These are phyloP conservation scores for Fusarium tuaranense DNA, from an alignment of 2,329 filamentous ascomycete genomes.

Conservation along the genomic window DNA sequence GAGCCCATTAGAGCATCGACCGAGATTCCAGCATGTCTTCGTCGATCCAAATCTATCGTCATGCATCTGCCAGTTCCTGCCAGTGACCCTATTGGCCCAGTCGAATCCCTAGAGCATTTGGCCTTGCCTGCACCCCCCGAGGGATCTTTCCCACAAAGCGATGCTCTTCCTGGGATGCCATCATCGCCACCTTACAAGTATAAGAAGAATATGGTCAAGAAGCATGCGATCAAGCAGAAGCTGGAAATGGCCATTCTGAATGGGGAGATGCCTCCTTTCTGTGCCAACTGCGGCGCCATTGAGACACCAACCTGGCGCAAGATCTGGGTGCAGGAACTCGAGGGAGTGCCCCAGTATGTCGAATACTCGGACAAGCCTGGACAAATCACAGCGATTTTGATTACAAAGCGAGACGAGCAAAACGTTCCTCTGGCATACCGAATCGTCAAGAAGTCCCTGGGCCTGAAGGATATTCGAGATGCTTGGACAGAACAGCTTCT, in stretches of 20 bases:
- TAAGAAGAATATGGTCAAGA: conserved; percentile 74
- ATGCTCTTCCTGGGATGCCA: conserved; percentile 52
- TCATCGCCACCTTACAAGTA: conserved; percentile 60
- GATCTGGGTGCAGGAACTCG: conserved; percentile 82
- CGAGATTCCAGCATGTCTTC: conserved; percentile 53
- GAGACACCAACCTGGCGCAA: conserved; percentile 97
- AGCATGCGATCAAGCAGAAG: conserved; percentile 69
- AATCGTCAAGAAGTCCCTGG: conserved; percentile 81
- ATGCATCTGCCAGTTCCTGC: conserved; percentile 56
- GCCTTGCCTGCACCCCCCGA: conserved; percentile 48
- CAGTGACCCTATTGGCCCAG: conserved; percentile 58
- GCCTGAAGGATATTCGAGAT: conserved; percentile 70
- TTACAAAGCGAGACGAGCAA: conserved; percentile 71
- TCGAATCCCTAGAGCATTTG: conserved; percentile 37
- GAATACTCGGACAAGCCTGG: conserved; percentile 80
- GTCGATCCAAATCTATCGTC: conserved; percentile 52
- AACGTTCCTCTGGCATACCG: conserved; percentile 76
- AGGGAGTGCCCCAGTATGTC: conserved; percentile 76
- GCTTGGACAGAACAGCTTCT: conserved; percentile 79
- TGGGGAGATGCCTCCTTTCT: conserved; percentile 89
- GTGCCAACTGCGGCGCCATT: conserved; percentile 92
- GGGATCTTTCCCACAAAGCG: conserved; percentile 57
- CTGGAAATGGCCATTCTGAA: conserved; percentile 75
- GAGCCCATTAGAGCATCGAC: conserved; percentile 33
- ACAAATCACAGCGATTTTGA: conserved; percentile 79